These are phyloP conservation scores for Citrullus mucosospermus DNA, from an alignment of 306 rosid species.

Conservation along the genomic window DNA sequence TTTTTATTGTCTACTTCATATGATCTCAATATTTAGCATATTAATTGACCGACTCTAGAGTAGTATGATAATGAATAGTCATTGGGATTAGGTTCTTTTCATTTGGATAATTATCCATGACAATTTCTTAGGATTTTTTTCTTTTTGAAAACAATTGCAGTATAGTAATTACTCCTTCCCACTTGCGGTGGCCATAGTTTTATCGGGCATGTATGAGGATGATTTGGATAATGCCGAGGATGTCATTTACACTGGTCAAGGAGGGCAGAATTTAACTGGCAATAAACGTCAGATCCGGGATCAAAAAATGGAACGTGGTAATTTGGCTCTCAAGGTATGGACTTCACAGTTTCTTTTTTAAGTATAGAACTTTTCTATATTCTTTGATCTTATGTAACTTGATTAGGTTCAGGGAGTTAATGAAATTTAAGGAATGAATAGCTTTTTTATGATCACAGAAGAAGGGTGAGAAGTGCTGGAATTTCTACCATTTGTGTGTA, in stretches of 20 bases:
- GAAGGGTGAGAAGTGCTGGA: background rate
- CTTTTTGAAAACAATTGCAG: conserved; percentile 18
- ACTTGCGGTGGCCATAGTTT: conserved; percentile 75
- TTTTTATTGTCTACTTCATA: background rate
- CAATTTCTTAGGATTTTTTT: background rate
- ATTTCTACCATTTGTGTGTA: background rate
- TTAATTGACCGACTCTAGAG: background rate
- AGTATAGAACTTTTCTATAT: background rate
- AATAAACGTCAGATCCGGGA: conserved; percentile 72
- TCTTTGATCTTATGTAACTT: background rate
- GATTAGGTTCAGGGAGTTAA: background rate
- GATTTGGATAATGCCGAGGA: conserved; percentile 92
- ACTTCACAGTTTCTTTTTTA: background rate
- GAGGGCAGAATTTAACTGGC: conserved; percentile 83
- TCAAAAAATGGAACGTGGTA: conserved; percentile 70
- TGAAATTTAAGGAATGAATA: background rate
- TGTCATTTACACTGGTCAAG: conserved; percentile 92
- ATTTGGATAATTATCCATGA: background rate
- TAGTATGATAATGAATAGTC: background rate
- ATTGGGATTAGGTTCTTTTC: background rate
- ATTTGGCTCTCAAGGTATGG: conserved; percentile 86
- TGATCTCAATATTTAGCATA: background rate
- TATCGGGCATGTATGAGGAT: conserved; percentile 96
- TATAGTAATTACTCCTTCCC: conserved; percentile 39
- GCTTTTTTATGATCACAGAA: background rate